A percentile compares a stretch with the other conserved stretches of the same genome.
Evolutionary conservation across 2,329 filamentous ascomycete genomes (phyloP).

Genomic region (Trichoderma sp.): DNA sequence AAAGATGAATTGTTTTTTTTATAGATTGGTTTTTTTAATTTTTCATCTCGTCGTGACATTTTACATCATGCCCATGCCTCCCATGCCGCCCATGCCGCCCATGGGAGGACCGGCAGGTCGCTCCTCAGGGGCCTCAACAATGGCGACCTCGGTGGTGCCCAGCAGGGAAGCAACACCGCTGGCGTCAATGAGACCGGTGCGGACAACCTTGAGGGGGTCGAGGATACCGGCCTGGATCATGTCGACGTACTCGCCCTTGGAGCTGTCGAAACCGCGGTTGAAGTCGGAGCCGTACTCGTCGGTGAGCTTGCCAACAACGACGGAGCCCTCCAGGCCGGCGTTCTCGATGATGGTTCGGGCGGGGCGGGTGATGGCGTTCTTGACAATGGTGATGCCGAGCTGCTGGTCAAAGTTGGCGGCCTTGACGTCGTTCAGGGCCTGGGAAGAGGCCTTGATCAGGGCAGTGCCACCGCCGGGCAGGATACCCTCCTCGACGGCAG

Average conservation of each 20-base stretch:
- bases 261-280: slow-evolving; percentile 96
- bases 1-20: slow-evolving; percentile 30
- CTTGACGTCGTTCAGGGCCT: slow-evolving; percentile 83
- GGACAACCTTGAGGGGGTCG: slow-evolving; percentile 98
- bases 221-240: slow-evolving; percentile 98
- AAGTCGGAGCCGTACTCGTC: slow-evolving; percentile 91
- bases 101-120: slow-evolving; percentile 67
- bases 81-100: slow-evolving; percentile 68
- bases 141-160: slow-evolving; percentile 96
- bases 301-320: slow-evolving; percentile 96
- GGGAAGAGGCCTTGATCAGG: slow-evolving; percentile 92
- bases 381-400: slow-evolving; percentile 95
- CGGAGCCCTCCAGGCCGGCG: slow-evolving; percentile 91
- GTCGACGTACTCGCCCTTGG: slow-evolving; percentile 97
- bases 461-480: slow-evolving; percentile 97
- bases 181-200: slow-evolving; percentile 91
- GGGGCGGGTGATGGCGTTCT: slow-evolving; percentile 95
- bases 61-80: slow-evolving; percentile 67
- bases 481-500: slow-evolving; percentile 98
- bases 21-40: slow-evolving; percentile 34
- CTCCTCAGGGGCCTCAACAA: slow-evolving; percentile 93
- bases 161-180: slow-evolving; percentile 95
- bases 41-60: slow-evolving; percentile 37
- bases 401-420: slow-evolving; percentile 97
- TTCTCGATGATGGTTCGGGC: slow-evolving; percentile 97